A percentile compares a stretch with the other conserved stretches of the same genome.
Evolutionary conservation across 2,329 filamentous ascomycete species (phyloP).

Genomic region (Clarireedia homoeocarpa): DNA sequence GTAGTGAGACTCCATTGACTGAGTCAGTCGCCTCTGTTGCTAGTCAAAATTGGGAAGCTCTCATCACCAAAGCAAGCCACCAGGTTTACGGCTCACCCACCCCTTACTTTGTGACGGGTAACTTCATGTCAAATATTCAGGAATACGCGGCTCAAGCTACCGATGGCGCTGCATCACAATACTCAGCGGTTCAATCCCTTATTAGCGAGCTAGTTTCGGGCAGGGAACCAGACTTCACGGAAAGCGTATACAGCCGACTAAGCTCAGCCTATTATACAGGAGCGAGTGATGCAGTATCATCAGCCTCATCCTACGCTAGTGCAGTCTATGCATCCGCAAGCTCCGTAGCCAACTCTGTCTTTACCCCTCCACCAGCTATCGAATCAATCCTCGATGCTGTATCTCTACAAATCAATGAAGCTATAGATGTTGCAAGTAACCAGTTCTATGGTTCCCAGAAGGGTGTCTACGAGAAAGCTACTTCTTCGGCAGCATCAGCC

Average conservation of each 20-base stretch:
- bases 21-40: constrained; percentile 44
- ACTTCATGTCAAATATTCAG: constrained; percentile 42
- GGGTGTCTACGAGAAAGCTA: constrained; percentile 45
- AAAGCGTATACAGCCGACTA: constrained; percentile 68
- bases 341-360: constrained; percentile 39
- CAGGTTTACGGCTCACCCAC: constrained; percentile 28
- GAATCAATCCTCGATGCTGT: constrained; percentile 51
- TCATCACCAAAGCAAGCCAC: constrained; percentile 27
- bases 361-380: constrained; percentile 49
- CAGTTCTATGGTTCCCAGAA: constrained; percentile 51
- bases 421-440: constrained; percentile 49
- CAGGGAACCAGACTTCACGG: constrained; percentile 73
- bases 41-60: constrained; percentile 32
- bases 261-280: constrained; percentile 65
- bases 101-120: constrained; percentile 31
- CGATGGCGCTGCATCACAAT: constrained; percentile 53
- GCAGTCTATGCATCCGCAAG: constrained; percentile 37
- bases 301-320: constrained; percentile 44
- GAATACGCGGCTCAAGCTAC: constrained; percentile 56
- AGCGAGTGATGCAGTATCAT: constrained; percentile 34
- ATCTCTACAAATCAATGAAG: constrained; percentile 47
- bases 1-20: constrained; percentile 41
- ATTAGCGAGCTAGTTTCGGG: constrained; percentile 70
- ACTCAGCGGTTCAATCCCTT: constrained; percentile 60
- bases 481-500: constrained; percentile 43